A percentile compares a stretch with the other conserved stretches of the same genome.
Evolutionary conservation across 805 yeast genomes (phyloP).

Genomic region (Kuraishia molischiana): DNA sequence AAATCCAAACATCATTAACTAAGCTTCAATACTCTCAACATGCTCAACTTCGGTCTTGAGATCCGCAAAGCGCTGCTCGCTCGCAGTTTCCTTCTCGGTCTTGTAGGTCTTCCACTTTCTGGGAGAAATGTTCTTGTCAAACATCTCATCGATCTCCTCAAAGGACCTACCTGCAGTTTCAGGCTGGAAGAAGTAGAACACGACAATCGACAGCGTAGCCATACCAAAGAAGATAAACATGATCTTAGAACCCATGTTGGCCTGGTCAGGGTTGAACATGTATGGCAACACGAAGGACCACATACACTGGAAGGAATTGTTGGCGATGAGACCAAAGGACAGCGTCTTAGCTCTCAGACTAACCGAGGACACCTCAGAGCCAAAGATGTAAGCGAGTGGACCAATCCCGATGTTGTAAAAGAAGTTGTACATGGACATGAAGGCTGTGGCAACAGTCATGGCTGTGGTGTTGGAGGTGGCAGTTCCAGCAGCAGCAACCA

Average conservation of each 20-base stretch:
- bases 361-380: conserved; percentile 28
- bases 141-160: conserved; percentile 50
- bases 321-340: conserved; percentile 19
- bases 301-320: conserved; percentile 22
- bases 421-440: conserved; percentile 15
- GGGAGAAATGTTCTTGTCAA: conserved; percentile 22
- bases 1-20: too few relatives aligned
- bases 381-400: conserved; percentile 27
- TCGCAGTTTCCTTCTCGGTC: too few relatives aligned
- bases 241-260: conserved; percentile 37
- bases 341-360: conserved; percentile 29
- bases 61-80: too few relatives aligned
- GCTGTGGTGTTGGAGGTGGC: conserved; percentile 4
- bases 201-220: conserved; percentile 17
- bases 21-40: too few relatives aligned
- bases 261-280: conserved; percentile 35
- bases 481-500: conserved; percentile 16
- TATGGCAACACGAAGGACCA: conserved; percentile 33
- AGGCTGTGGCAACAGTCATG: conserved; percentile 2
- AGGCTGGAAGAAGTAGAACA: conserved; percentile 38
- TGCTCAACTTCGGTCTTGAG: conserved; percentile 3
- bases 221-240: conserved; percentile 36
- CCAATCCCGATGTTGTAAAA: conserved; percentile 28
- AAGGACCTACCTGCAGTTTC: conserved; percentile 49
- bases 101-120: too few relatives aligned